Percentiles rank a stretch among this genome's conserved stretches.
Conservation (phyloP, 495 filamentous ascomycete genomes). For the Talaromyces wortmannii region DNA sequence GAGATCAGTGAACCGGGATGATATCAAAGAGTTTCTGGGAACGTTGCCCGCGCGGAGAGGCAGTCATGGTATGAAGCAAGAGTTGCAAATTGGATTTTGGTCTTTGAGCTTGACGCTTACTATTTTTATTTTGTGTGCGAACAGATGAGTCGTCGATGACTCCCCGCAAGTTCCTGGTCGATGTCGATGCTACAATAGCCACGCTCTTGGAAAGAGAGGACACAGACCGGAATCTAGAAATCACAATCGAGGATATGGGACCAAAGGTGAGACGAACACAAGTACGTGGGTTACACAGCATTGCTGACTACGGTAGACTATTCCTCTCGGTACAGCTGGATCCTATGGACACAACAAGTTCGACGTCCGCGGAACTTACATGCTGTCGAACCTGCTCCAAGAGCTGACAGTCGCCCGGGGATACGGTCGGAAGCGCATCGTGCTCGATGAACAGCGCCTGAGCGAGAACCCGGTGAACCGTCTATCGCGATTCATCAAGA, state of each 20-base stretch:
- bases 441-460: constrained; percentile 79
- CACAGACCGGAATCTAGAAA: constrained; percentile 85
- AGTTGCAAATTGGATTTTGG: background rate
- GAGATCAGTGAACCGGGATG: constrained; percentile 26
- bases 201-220: constrained; percentile 75
- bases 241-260: constrained; percentile 91
- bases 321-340: constrained; percentile 76
- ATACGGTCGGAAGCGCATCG: constrained; percentile 73
- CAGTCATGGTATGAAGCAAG: constrained; percentile 35
- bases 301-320: constrained; percentile 38
- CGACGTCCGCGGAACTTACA: constrained; percentile 89
- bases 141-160: constrained; percentile 43
- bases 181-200: constrained; percentile 69
- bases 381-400: constrained; percentile 91
- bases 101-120: background rate
- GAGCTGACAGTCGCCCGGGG: constrained; percentile 86
- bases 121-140: background rate
- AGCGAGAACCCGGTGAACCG: constrained; percentile 90
- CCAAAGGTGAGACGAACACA: constrained; percentile 64
- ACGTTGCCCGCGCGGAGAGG: constrained; percentile 30
- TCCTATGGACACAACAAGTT: constrained; percentile 78
- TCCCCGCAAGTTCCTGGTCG: constrained; percentile 66
- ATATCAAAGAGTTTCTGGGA: constrained; percentile 28
- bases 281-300: background rate
- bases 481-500: constrained; percentile 74